Evolutionary conservation across 2,329 filamentous ascomycete genomes (phyloP).

Genomic region (Thermoascus crustaceus): DNA sequence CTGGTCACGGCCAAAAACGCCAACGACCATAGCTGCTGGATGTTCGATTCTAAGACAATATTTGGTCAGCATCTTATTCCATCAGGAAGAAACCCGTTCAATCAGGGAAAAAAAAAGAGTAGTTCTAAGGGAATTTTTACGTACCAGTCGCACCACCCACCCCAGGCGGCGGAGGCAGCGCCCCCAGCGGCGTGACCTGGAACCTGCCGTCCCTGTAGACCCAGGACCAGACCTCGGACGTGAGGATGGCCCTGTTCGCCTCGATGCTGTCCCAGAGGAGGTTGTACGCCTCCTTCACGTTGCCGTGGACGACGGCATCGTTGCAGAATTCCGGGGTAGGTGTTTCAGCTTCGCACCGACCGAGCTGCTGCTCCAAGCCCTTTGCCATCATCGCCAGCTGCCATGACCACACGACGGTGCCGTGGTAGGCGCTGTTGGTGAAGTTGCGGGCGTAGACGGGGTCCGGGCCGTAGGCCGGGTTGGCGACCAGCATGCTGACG

Average conservation of each 20-base stretch:
- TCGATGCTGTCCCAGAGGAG: conserved; percentile 55
- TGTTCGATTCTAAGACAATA: conserved; percentile 49
- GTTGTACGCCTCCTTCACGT: conserved; percentile 48
- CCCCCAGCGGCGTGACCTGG: conserved; percentile 44
- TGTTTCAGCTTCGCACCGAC: conserved; percentile 35
- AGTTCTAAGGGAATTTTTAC: conserved; percentile 6
- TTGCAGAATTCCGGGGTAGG: conserved; percentile 44
- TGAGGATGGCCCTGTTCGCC: conserved; percentile 44
- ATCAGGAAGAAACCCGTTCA: no score
- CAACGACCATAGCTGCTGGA: conserved; percentile 52
- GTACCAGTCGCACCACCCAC: conserved; percentile 28
- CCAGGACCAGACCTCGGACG: conserved; percentile 58
- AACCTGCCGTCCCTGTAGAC: conserved; percentile 43
- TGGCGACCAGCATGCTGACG: conserved; percentile 52
- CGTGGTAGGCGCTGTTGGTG: conserved; percentile 53
- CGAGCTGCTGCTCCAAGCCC: conserved; percentile 51
- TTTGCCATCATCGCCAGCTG: conserved; percentile 57
- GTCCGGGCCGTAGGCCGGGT: conserved; percentile 49
- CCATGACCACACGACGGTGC: conserved; percentile 59
- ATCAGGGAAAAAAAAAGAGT: no score
- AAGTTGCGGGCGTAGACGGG: conserved; percentile 44
- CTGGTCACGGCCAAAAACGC: conserved; percentile 49
- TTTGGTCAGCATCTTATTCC: no score
- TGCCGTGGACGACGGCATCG: conserved; percentile 35
- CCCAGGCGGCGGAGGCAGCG: conserved; percentile 42